A percentile compares a stretch with the other conserved stretches of the same genome.
phyloP scores from a whole-genome alignment of 2,329 filamentous ascomycete genomes.

The Aspergillus pseudonomiae region DNA sequence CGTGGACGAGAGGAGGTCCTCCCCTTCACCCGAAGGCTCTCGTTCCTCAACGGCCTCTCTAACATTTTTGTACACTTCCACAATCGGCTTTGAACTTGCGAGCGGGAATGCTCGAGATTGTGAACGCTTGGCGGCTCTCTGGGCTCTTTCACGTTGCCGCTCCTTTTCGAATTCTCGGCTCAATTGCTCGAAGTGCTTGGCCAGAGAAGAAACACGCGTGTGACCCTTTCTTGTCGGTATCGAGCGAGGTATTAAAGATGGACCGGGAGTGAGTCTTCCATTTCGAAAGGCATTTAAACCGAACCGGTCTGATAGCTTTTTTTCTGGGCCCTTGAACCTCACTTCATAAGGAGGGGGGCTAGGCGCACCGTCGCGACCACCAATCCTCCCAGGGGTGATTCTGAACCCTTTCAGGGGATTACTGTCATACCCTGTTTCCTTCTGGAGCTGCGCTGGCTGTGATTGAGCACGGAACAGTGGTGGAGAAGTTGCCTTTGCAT shows the following conservation, averaged over 20 bases:
- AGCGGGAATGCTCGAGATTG: conserved; percentile 83
- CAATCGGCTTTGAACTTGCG: conserved; percentile 90
- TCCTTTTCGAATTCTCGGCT: conserved; percentile 97
- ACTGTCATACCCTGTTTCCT: conserved; percentile 29
- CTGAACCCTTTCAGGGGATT: conserved; percentile 27
- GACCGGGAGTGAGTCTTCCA: conserved; percentile 49
- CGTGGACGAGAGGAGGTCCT: conserved; percentile 44
- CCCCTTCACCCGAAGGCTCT: conserved; percentile 65
- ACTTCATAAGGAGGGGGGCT: conserved; percentile 29
- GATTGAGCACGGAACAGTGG: conserved; percentile 55
- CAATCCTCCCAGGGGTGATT: conserved; percentile 24
- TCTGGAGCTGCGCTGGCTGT: conserved; percentile 48
- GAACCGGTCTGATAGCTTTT: conserved; percentile 74
- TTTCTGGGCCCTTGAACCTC: conserved; percentile 59
- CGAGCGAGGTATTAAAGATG: conserved; percentile 85
- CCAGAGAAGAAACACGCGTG: conserved; percentile 84
- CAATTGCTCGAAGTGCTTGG: conserved; percentile 94
- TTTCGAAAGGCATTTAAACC: conserved; percentile 68
- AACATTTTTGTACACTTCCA: conserved; percentile 93
- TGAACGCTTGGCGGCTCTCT: conserved; percentile 74
- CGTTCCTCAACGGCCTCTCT: conserved; percentile 88
- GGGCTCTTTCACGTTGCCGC: conserved; percentile 79
- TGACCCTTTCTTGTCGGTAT: conserved; percentile 70
- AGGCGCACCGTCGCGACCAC: conserved; percentile 24
- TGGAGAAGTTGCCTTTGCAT: conserved; percentile 46